Conservation (phyloP, 352 stramenopile species). For the Blastocystis sp. region DNA sequence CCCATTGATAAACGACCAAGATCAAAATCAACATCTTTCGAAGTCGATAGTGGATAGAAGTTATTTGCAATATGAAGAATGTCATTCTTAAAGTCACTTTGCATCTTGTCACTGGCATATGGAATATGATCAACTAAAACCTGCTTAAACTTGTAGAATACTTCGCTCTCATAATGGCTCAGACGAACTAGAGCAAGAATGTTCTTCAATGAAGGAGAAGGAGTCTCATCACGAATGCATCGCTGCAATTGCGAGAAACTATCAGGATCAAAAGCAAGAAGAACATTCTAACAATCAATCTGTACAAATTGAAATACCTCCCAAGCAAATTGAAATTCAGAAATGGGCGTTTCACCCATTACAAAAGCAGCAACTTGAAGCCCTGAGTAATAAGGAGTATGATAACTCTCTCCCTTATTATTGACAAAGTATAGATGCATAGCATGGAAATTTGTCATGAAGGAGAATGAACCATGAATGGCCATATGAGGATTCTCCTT, state of each 20-base stretch:
- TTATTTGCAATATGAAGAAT: constrained; percentile 76
- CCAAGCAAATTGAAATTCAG: constrained; percentile 49
- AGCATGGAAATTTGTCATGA: constrained; percentile 64
- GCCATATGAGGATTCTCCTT: constrained; percentile 60
- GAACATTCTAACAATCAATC: constrained; percentile 23
- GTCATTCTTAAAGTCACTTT: constrained; percentile 70
- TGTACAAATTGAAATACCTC: not conserved
- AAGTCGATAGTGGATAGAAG: constrained; percentile 77
- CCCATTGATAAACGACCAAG: constrained; percentile 58
- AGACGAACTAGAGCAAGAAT: constrained; percentile 59
- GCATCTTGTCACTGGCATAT: constrained; percentile 46
- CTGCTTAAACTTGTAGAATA: constrained; percentile 63
- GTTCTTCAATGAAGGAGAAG: constrained; percentile 59
- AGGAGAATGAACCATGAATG: constrained; percentile 63
- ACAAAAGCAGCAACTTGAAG: constrained; percentile 47
- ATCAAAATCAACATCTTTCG: constrained; percentile 68
- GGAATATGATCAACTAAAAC: constrained; percentile 59
- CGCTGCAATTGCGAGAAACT: constrained; percentile 60
- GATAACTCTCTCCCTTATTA: constrained; percentile 5
- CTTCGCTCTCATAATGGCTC: constrained; percentile 59
- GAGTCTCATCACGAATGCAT: constrained; percentile 58
- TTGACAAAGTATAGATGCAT: constrained; percentile 26
- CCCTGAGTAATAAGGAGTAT: constrained; percentile 63
- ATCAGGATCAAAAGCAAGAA: constrained; percentile 60
- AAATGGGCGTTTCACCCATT: not conserved